A percentile compares a stretch with the other conserved stretches of the same genome.
Conservation (phyloP, 805 yeast genomes). For the Candida sanyiensis region DNA sequence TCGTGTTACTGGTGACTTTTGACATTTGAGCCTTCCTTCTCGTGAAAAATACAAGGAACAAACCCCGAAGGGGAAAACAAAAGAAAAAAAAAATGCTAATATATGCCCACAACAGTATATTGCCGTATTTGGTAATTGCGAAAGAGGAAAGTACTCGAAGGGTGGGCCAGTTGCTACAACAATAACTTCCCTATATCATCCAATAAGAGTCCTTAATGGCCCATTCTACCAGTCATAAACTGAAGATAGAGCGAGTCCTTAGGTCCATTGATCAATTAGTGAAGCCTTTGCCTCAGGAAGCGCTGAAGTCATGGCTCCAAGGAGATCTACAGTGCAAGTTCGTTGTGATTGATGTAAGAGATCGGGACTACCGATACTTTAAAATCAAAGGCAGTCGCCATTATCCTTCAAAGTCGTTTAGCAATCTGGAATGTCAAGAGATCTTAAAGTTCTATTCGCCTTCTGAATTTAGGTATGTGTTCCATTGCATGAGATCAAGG, state of each 20-base stretch:
- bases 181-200: background rate
- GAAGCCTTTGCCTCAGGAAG: conserved; percentile 4
- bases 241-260: background rate
- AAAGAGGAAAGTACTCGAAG: too few species aligned
- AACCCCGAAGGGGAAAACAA: too few species aligned
- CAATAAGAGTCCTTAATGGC: background rate
- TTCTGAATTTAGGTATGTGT: conserved; percentile 8
- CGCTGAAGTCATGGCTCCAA: conserved; percentile 10
- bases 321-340: background rate
- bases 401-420: conserved; percentile 13
- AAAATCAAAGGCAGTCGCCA: conserved; percentile 12
- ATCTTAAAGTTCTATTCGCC: conserved; percentile 8
- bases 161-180: too few species aligned
- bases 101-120: background rate
- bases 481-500: conserved; percentile 25
- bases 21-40: background rate
- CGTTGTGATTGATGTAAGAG: conserved; percentile 21
- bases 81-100: background rate
- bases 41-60: too few species aligned
- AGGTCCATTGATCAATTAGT: background rate
- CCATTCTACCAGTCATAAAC: background rate
- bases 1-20: background rate
- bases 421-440: background rate
- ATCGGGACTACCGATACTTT: conserved; percentile 13
- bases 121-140: background rate